phyloP scores from a whole-genome alignment of 139 green algal species.

The Nannochloris sp. region DNA sequence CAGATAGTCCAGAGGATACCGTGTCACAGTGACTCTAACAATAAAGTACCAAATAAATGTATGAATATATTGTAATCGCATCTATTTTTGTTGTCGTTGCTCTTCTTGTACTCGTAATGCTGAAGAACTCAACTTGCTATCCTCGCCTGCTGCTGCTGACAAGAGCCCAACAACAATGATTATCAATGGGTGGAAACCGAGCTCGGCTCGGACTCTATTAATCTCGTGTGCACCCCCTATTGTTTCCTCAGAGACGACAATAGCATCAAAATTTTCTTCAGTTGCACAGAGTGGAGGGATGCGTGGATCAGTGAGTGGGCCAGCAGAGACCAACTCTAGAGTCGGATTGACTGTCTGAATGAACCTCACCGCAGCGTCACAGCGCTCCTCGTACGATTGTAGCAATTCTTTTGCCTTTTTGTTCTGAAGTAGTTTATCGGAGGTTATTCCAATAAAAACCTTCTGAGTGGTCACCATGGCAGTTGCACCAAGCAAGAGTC shows the following conservation, averaged over 20 bases:
- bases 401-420: slow-evolving; percentile 67
- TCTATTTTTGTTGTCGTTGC: neutral
- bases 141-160: neutral
- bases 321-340: slow-evolving; percentile 30
- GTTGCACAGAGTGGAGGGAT: slow-evolving; percentile 64
- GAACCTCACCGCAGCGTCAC: slow-evolving; percentile 41
- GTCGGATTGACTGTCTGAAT: slow-evolving; percentile 41
- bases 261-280: slow-evolving; percentile 52
- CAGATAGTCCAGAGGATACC: too few relatives aligned
- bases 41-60: neutral
- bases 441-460: slow-evolving; percentile 73
- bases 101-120: slow-evolving; percentile 35
- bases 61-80: neutral
- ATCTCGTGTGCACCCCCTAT: slow-evolving; percentile 57
- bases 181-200: slow-evolving; percentile 47
- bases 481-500: slow-evolving; percentile 72
- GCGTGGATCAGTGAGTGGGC: slow-evolving; percentile 57
- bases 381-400: slow-evolving; percentile 51
- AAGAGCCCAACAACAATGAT: slow-evolving; percentile 70
- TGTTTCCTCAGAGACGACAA: slow-evolving; percentile 86
- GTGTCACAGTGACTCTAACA: too few relatives aligned
- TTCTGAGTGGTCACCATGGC: slow-evolving; percentile 39
- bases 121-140: slow-evolving; percentile 59
- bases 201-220: slow-evolving; percentile 39
- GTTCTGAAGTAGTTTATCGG: slow-evolving; percentile 58